phyloP scores from a whole-genome alignment of 257 asterid species.

The Misopates orontium region DNA sequence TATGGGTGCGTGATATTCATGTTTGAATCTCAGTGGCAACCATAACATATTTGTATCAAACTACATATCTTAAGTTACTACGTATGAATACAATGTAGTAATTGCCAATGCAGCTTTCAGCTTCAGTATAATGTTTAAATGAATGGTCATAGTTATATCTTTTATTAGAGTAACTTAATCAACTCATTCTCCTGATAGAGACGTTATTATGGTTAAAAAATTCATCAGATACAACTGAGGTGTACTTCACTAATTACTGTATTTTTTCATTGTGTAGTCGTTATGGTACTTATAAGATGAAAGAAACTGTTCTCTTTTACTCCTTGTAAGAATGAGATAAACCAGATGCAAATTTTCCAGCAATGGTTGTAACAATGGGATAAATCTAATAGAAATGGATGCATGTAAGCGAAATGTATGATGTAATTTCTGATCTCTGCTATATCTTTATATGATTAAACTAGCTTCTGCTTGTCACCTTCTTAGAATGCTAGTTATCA shows the following conservation, averaged over 20 bases:
- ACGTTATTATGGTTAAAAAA: not conserved
- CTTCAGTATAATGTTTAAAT: not conserved
- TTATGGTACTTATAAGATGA: too few species aligned
- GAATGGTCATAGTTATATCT: not conserved
- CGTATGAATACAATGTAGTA: too few species aligned
- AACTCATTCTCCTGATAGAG: not conserved
- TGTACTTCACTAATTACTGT: too few species aligned
- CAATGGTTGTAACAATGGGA: too few species aligned
- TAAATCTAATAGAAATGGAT: too few species aligned
- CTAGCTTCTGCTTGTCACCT: not conserved
- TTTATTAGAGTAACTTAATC: not conserved
- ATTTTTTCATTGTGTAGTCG: too few species aligned
- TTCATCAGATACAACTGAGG: too few species aligned
- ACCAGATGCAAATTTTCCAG: too few species aligned
- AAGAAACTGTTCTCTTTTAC: too few species aligned
- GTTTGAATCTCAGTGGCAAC: not conserved
- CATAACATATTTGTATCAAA: not conserved
- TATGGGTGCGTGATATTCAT: conserved; percentile 5
- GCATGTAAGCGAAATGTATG: not conserved
- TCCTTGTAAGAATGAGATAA: too few species aligned
- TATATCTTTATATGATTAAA: not conserved
- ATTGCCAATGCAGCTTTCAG: not conserved
- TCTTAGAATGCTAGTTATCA: not conserved
- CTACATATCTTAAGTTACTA: too few species aligned
- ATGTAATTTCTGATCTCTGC: conserved; percentile 11